A percentile compares a stretch with the other conserved stretches of the same genome.
Conservation (phyloP, 169 alveolate genomes). For the Plasmodium coatneyi region DNA sequence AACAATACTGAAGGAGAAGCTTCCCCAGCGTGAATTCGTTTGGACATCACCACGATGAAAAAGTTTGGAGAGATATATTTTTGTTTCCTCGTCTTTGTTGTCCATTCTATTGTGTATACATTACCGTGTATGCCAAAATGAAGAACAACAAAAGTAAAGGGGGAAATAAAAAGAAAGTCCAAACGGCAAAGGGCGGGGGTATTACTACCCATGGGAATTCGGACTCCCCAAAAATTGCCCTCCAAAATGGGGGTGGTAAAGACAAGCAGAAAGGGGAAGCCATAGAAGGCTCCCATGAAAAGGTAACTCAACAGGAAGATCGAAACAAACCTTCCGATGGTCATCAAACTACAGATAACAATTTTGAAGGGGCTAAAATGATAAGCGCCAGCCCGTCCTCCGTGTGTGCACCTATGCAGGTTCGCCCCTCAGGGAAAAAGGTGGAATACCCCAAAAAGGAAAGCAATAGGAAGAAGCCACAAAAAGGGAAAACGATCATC, state of each 20-base stretch:
- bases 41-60: not conserved
- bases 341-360: not conserved
- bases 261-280: not conserved
- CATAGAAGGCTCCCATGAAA: not conserved
- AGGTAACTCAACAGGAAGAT: not conserved
- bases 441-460: not conserved
- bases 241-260: not conserved
- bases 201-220: not conserved
- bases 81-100: not conserved
- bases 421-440: not conserved
- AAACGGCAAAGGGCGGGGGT: not conserved
- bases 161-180: conserved; percentile 1
- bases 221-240: not conserved
- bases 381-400: not conserved
- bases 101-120: not conserved
- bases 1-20: not conserved
- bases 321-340: not conserved
- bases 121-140: not conserved
- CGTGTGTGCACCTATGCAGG: not conserved
- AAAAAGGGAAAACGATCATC: not conserved
- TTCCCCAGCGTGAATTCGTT: not conserved
- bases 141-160: not conserved
- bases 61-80: not conserved
- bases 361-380: not conserved
- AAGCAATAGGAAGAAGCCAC: not conserved